These are phyloP conservation scores for Syncephalis fuscata DNA, from an alignment of 371 early-diverging fungal genomes.

Conservation along the genomic window DNA sequence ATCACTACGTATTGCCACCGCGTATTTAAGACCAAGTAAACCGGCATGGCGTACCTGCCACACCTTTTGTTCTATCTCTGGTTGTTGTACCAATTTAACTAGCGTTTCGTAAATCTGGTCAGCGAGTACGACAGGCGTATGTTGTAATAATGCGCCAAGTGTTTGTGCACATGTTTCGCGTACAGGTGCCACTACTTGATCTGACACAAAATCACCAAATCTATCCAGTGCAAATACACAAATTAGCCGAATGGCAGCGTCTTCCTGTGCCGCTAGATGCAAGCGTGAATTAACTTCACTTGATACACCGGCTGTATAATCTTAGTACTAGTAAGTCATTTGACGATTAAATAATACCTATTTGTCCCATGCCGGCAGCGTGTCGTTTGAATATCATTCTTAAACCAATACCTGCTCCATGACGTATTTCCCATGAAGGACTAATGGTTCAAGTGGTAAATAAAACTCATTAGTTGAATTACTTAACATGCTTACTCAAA, in stretches of 20 bases:
- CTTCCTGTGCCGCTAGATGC: slow-evolving; percentile 72
- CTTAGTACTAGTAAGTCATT: neutral
- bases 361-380: slow-evolving; percentile 61
- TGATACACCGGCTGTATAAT: slow-evolving; percentile 16
- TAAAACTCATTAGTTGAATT: neutral
- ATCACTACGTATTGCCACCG: slow-evolving; percentile 82
- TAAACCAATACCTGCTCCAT: slow-evolving; percentile 91
- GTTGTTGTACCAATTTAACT: slow-evolving; percentile 38
- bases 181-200: slow-evolving; percentile 90
- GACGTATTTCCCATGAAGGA: slow-evolving; percentile 87
- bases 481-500: slow-evolving; percentile 30
- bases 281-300: slow-evolving; percentile 34
- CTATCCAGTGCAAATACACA: slow-evolving; percentile 90
- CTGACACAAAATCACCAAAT: slow-evolving; percentile 93
- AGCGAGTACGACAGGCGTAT: slow-evolving; percentile 33
- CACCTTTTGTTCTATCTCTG: slow-evolving; percentile 22
- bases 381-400: slow-evolving; percentile 76
- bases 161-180: slow-evolving; percentile 92
- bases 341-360: neutral
- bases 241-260: slow-evolving; percentile 69
- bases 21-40: slow-evolving; percentile 87
- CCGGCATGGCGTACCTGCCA: slow-evolving; percentile 94
- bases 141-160: slow-evolving; percentile 67
- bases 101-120: slow-evolving; percentile 30
- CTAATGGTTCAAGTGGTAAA: too few relatives aligned